Conservation (phyloP, 73 alveolate species). For the Diophrys appendiculata region DNA sequence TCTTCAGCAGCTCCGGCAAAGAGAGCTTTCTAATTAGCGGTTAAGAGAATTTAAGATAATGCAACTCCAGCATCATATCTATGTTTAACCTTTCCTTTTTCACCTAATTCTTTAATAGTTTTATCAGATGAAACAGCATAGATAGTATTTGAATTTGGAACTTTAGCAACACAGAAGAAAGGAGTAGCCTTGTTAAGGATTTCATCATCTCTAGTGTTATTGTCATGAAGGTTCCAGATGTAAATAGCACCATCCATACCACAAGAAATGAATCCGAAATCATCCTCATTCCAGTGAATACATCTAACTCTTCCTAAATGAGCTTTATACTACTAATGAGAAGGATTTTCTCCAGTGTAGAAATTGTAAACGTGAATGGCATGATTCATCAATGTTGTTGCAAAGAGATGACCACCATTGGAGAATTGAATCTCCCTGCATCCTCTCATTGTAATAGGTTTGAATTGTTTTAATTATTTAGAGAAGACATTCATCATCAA, state of each 20-base stretch:
- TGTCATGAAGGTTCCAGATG: constrained; percentile 79
- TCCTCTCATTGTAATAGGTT: constrained; percentile 79
- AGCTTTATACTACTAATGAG: constrained; percentile 52
- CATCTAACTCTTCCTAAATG: constrained; percentile 59
- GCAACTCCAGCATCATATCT: constrained; percentile 46
- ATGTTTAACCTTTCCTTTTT: constrained; percentile 1
- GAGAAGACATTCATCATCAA: constrained; percentile 86
- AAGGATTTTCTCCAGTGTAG: constrained; percentile 83
- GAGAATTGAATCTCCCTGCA: constrained; percentile 87
- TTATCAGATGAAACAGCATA: constrained; percentile 44
- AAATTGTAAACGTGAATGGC: constrained; percentile 83
- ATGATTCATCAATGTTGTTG: constrained; percentile 77
- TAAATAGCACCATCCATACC: constrained; percentile 83
- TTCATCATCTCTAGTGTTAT: constrained; percentile 33
- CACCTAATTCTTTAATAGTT: constrained; percentile 28
- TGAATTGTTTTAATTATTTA: constrained; percentile 81
- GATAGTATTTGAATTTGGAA: constrained; percentile 33
- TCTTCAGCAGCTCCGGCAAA: constrained; percentile 68
- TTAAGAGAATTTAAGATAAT: constrained; percentile 51
- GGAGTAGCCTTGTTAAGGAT: constrained; percentile 22
- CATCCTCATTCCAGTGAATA: constrained; percentile 87
- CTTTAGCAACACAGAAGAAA: constrained; percentile 27
- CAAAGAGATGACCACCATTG: constrained; percentile 93
- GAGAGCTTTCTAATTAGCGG: constrained; percentile 59
- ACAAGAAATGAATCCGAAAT: constrained; percentile 80